These are phyloP conservation scores for Exophiala phaeomuriformis DNA, from an alignment of 2,329 filamentous ascomycete genomes.

Conservation along the genomic window DNA sequence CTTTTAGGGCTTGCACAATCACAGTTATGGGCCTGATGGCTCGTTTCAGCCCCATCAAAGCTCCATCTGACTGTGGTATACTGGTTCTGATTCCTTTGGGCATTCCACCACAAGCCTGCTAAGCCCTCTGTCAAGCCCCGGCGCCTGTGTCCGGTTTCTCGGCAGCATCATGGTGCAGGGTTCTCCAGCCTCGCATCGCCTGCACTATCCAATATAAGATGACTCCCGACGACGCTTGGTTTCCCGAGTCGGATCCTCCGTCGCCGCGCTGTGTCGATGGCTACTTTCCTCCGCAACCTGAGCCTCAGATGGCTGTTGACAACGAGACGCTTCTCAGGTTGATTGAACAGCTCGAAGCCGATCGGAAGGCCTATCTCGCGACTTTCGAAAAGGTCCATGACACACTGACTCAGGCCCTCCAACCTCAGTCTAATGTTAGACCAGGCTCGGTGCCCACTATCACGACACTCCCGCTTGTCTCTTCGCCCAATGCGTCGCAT, in stretches of 20 bases:
- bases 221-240: constrained; percentile 2
- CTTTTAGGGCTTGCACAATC: background rate
- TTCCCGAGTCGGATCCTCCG: background rate
- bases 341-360: constrained; percentile 25
- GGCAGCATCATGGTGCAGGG: constrained; percentile 10
- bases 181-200: constrained; percentile 7
- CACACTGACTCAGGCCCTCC: constrained; percentile 22
- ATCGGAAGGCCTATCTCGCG: constrained; percentile 23
- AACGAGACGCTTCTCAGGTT: constrained; percentile 19
- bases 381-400: constrained; percentile 25
- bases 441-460: background rate
- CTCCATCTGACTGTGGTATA: background rate
- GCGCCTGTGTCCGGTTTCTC: constrained; percentile 4
- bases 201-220: constrained; percentile 5
- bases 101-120: background rate
- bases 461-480: constrained; percentile 1
- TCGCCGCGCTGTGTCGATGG: constrained; percentile 13
- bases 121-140: background rate
- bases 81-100: background rate
- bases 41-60: background rate
- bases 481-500: background rate
- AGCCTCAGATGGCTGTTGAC: constrained; percentile 24
- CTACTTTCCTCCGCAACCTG: constrained; percentile 11
- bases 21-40: background rate
- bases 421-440: background rate